phyloP scores from a whole-genome alignment of 2,329 filamentous ascomycete genomes.

The Scytalidium lignicola region DNA sequence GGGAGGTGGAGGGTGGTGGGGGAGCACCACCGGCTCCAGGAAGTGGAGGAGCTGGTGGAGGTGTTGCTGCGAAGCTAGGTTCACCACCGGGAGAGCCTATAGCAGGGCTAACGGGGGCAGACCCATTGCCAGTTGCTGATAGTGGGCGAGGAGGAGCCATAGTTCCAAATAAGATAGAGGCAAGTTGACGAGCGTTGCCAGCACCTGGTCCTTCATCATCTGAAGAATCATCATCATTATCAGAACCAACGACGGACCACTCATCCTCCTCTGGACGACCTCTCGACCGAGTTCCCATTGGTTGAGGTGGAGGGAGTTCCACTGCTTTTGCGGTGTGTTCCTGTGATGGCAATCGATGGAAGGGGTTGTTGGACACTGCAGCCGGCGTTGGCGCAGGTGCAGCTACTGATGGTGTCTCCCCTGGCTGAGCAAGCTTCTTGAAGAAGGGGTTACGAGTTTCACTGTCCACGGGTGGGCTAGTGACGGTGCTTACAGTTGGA shows the following conservation, averaged over 20 bases:
- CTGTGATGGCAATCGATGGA: slow-evolving; percentile 78
- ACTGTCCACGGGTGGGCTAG: slow-evolving; percentile 52
- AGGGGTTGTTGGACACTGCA: slow-evolving; percentile 84
- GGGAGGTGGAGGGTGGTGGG: slow-evolving; percentile 28
- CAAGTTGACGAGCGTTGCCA: slow-evolving; percentile 82
- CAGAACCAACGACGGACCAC: slow-evolving; percentile 77
- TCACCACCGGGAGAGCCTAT: slow-evolving; percentile 32
- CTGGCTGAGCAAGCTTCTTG: slow-evolving; percentile 73
- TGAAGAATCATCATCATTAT: slow-evolving; percentile 66
- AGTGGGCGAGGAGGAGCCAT: slow-evolving; percentile 91
- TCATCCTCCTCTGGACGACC: slow-evolving; percentile 65
- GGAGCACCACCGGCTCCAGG: slow-evolving; percentile 30
- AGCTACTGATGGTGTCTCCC: slow-evolving; percentile 32
- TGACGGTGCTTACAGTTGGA: slow-evolving; percentile 43
- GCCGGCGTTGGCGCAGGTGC: slow-evolving; percentile 39
- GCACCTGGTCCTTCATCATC: slow-evolving; percentile 76
- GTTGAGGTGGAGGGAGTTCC: slow-evolving; percentile 37
- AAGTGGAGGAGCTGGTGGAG: slow-evolving; percentile 41
- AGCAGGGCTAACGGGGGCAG: slow-evolving; percentile 36
- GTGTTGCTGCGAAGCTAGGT: slow-evolving; percentile 35
- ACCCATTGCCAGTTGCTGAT: slow-evolving; percentile 67
- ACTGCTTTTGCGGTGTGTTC: slow-evolving; percentile 44
- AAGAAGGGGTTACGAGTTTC: slow-evolving; percentile 96
- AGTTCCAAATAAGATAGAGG: slow-evolving; percentile 91
- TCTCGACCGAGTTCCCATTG: slow-evolving; percentile 40